Evolutionary conservation across 345 rosid species (phyloP), one percentile per base, ranked within the genome.

Genomic region (Rubroshorea leprosula): DNA sequence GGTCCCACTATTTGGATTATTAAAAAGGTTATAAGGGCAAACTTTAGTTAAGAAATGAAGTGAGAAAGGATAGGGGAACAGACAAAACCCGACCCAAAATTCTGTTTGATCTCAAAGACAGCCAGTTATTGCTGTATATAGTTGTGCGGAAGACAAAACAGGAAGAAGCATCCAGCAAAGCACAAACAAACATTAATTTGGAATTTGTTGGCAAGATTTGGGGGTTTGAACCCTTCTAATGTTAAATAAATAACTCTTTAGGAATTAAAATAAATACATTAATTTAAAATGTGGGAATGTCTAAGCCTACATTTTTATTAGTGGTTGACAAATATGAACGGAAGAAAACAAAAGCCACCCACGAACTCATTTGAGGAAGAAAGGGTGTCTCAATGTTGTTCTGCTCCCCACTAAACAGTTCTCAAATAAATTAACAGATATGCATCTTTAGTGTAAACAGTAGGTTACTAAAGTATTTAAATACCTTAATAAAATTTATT

Each of bases 51-150:
- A n/a, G 47, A 44, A 13, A 44, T 44, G 17, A 13, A 44, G 47
- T 10, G 17, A 44, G 14, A 61, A 61, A 38, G 27, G 71, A 61
- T 49, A 18, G 6, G 29, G 14, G 23, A 61, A 65, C n/a, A 57
- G 68, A 71, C 71, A 66, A 71, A 71, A 66, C 38, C 64, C 68
- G 60, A 48, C 68, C 57, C 64, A 54, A 22, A 57, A 57, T 35
- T 26, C 56, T 52, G 68, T 64, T 39, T 54, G 23, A 19, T 39
- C n/a, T 8, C 27, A 24, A 17, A 31, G 59, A 46, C 64, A 71
- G 57, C 51, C 25, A 65, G 12, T 43, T 48, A 5, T 17, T 57
- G 12, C 48, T 48, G 13, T 26, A 22, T 6, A 14, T 24, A 24
- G 23, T 65, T 61, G 55, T 65, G 62, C 51, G 3, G 1, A 23